Percentiles rank a stretch among this genome's conserved stretches.
Conservation (phyloP, 1,284 basidiomycete genomes). For the Ceratobasidium sp. region DNA sequence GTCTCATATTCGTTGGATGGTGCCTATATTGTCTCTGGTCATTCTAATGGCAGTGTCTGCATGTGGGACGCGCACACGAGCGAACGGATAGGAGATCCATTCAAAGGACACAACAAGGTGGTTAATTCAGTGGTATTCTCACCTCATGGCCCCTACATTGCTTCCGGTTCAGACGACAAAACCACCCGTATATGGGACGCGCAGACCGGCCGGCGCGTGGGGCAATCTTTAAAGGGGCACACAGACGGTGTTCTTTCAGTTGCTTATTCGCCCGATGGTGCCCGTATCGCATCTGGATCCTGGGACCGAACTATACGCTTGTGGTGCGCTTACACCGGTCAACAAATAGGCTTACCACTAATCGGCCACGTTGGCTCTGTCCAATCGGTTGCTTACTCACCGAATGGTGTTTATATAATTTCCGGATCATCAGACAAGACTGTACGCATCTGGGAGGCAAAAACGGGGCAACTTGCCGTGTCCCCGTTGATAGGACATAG, state of each 20-base stretch:
- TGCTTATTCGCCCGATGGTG: conserved; percentile 20
- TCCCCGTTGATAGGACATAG: neutral
- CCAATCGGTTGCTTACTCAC: neutral
- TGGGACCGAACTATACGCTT: conserved; percentile 14
- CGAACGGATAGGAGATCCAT: neutral
- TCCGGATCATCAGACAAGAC: neutral
- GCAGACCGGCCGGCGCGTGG: neutral
- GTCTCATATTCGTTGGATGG: conserved; percentile 31
- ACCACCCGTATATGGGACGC: conserved; percentile 34
- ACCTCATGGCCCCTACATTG: conserved; percentile 15
- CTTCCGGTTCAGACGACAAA: conserved; percentile 1
- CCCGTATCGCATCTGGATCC: conserved; percentile 2
- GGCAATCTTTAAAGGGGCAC: conserved; percentile 4
- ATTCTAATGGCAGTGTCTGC: conserved; percentile 8
- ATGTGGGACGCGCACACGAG: conserved; percentile 32
- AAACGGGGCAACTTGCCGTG: neutral
- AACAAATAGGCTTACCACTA: neutral
- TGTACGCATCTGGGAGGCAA: neutral
- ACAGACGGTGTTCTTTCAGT: neutral
- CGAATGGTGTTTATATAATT: neutral
- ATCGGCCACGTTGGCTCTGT: neutral
- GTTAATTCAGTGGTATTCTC: conserved; percentile 15
- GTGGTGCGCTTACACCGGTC: conserved; percentile 24
- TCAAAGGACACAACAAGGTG: neutral
- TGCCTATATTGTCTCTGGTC: conserved; percentile 6